Base-by-base conservation (phyloP, 78 protist genomes). In the Polysphondylium violaceum region DNA sequence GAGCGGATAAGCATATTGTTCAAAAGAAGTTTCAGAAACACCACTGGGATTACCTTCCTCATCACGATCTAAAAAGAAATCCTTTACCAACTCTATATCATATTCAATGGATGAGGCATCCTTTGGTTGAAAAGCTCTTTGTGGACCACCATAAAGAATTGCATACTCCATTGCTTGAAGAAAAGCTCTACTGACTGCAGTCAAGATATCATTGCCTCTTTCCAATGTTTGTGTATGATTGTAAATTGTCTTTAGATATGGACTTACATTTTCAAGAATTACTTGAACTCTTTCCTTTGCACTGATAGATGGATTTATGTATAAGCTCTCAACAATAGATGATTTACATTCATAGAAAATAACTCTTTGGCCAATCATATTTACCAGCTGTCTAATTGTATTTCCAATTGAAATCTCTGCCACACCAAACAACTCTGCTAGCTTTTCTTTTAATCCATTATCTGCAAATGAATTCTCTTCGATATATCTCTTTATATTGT, bases 21-120 rank as follows among this genome's bases (percentile, higher is more conserved):
- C 91, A 31, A 64, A 83, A 0, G 27, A 17, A 40, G 27, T 23
- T 27, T 83, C 91, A 0, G 38, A 23, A 2, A 83, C 91, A n/a
- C 71, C 91, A 1, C 60, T 83, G 0, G 91, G 51, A 19, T 58
- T 33, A 14, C 91, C 91, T 59, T 83, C 72, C 29, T 83, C 91
- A 31, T 83, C 91, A 23, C 91, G 74, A 31, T 83, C 91, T 16
- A 83, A 69, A 58, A 83, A 83, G 73, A 56, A 83, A 55, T 83
- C 91, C 47, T 83, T 83, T 2, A 61, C 55, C 55, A 59, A 50
- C 14, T 83, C 91, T 2, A 83, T 21, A 69, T 83, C 91, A 38
- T 41, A 69, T 44, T 83, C 91, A 31, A 83, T 68, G 25, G 35
- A 35, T 29, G 43, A 43, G 3, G 91, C 33, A 35, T 83, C 91